A percentile compares a stretch with the other conserved stretches of the same genome.
Evolutionary conservation across 176 grass and related monocot genomes (phyloP).

Genomic region (Secale cereale): DNA sequence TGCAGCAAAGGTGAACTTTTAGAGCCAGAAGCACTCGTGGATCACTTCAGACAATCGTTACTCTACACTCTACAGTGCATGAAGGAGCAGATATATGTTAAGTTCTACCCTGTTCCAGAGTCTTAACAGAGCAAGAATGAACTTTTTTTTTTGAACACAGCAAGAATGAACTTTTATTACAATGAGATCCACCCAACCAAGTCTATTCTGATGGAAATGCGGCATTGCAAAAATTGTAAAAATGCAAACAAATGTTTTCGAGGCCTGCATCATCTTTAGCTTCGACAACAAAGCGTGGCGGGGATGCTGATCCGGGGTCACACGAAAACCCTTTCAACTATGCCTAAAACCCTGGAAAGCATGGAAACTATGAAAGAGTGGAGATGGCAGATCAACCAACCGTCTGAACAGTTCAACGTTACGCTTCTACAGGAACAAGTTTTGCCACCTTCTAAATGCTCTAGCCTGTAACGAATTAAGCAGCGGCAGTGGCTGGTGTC

Average conservation of each 20-base stretch:
- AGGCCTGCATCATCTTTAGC: not conserved
- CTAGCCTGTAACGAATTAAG: slow-evolving; percentile 15
- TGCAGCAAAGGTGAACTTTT: not conserved
- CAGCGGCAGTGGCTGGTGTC: not conserved
- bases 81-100: too few relatives aligned
- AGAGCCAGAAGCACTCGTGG: not conserved
- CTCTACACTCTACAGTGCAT: too few relatives aligned
- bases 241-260: not conserved
- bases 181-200: not conserved
- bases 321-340: not conserved
- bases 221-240: not conserved
- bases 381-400: not conserved
- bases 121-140: not conserved
- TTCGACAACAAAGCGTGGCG: not conserved
- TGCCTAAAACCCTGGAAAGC: not conserved
- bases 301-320: not conserved
- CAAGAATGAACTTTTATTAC: not conserved
- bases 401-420: not conserved
- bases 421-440: not conserved
- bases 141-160: too few relatives aligned
- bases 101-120: not conserved
- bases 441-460: not conserved
- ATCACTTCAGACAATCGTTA: too few relatives aligned
- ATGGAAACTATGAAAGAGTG: not conserved
- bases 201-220: not conserved